Conservation (phyloP, 2,329 filamentous ascomycete genomes). For the Colletotrichum tanaceti region DNA sequence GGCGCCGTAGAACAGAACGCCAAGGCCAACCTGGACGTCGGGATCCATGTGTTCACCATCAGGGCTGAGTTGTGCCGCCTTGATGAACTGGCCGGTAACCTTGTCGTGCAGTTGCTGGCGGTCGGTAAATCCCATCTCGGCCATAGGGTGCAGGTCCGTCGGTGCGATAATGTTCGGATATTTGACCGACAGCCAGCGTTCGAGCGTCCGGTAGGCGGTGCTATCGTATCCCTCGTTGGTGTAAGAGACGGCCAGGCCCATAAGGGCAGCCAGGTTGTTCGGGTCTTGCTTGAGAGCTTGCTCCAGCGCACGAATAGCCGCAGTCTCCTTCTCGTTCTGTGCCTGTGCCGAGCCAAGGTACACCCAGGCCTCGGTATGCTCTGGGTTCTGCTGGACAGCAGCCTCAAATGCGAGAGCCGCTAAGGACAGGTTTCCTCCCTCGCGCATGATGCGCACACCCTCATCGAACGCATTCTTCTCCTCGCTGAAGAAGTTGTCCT, state of each 20-base stretch:
- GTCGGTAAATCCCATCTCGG: slow-evolving; percentile 95
- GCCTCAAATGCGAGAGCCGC: slow-evolving; percentile 96
- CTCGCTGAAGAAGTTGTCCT: slow-evolving; percentile 89
- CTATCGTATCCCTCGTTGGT: slow-evolving; percentile 99
- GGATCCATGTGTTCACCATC: slow-evolving; percentile 97
- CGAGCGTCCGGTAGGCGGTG: slow-evolving; percentile 93
- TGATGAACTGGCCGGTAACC: slow-evolving; percentile 90
- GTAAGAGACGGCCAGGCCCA: slow-evolving; percentile 96
- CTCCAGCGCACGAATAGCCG: slow-evolving; percentile 92
- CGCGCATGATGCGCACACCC: slow-evolving; percentile 90
- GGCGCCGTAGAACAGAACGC: slow-evolving; percentile 96
- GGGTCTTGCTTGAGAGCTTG: slow-evolving; percentile 90
- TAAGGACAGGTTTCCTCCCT: slow-evolving; percentile 92
- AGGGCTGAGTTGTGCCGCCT: slow-evolving; percentile 90
- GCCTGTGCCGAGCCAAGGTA: slow-evolving; percentile 92
- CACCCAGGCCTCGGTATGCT: slow-evolving; percentile 93
- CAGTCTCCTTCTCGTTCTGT: slow-evolving; percentile 98
- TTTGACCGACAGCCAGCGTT: slow-evolving; percentile 96
- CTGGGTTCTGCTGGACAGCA: slow-evolving; percentile 87
- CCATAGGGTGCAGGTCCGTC: slow-evolving; percentile 76
- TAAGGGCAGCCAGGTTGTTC: slow-evolving; percentile 86
- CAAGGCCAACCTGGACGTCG: slow-evolving; percentile 96
- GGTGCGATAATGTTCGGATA: slow-evolving; percentile 86
- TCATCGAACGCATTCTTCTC: slow-evolving; percentile 90
- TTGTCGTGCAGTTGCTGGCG: slow-evolving; percentile 89